phyloP scores from a whole-genome alignment of 1,284 basidiomycete species.

The Testicularia cyperi region DNA sequence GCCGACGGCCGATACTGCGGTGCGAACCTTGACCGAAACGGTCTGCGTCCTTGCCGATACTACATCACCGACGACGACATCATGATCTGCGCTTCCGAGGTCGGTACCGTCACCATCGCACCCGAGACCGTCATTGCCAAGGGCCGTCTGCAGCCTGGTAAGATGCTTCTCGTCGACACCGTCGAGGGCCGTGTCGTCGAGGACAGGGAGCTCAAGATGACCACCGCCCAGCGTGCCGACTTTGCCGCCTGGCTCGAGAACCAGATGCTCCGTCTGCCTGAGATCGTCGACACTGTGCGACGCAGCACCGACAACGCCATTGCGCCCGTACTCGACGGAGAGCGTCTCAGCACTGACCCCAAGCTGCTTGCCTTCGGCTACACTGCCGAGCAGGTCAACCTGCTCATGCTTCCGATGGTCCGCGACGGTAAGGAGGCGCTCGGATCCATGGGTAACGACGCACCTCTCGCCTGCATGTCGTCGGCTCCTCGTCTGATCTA shows the following conservation, averaged over 20 bases:
- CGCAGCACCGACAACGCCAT: constrained; percentile 31
- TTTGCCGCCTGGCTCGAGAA: constrained; percentile 59
- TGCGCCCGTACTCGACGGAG: constrained; percentile 46
- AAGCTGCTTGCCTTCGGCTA: constrained; percentile 56
- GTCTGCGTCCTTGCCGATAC: constrained; percentile 58
- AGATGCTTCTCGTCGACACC: constrained; percentile 59
- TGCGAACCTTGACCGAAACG: constrained; percentile 59
- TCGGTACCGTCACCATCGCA: constrained; percentile 54
- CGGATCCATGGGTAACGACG: constrained; percentile 59
- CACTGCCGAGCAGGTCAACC: constrained; percentile 54
- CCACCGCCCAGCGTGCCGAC: constrained; percentile 54
- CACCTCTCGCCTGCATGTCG: constrained; percentile 53
- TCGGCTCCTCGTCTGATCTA: constrained; percentile 53
- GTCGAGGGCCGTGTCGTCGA: constrained; percentile 57
- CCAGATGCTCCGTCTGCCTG: constrained; percentile 49
- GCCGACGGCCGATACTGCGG: constrained; percentile 59
- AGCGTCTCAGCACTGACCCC: constrained; percentile 50
- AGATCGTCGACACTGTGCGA: constrained; percentile 49
- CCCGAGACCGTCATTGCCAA: constrained; percentile 53
- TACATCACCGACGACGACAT: constrained; percentile 58
- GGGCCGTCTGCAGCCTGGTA: constrained; percentile 56
- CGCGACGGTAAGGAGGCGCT: constrained; percentile 54
- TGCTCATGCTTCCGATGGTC: constrained; percentile 58
- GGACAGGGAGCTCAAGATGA: constrained; percentile 57
- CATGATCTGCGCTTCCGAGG: constrained; percentile 59